Evolutionary conservation across 2,329 filamentous ascomycete species (phyloP).

Genomic region (Phialophora chinensis): DNA sequence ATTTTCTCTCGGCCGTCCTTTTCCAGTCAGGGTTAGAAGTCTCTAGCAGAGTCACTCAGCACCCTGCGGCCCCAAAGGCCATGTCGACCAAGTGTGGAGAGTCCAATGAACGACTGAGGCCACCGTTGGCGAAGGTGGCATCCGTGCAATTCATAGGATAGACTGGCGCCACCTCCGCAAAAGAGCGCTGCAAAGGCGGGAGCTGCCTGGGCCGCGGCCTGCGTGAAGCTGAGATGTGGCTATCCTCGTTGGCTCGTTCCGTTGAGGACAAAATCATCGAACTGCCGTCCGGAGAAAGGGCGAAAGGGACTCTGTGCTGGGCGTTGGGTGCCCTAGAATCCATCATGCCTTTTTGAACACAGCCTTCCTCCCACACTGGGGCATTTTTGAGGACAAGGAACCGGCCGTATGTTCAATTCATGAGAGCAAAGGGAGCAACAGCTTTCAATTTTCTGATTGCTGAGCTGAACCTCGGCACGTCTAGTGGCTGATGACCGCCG

Average conservation of each 20-base stretch:
- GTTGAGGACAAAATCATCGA: slow-evolving; percentile 5
- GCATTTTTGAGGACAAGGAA: neutral
- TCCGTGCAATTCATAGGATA: slow-evolving; percentile 10
- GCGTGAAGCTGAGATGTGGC: slow-evolving; percentile 6
- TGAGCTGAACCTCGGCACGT: slow-evolving; percentile 16
- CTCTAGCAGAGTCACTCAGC: neutral
- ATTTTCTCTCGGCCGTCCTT: neutral
- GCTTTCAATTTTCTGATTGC: neutral
- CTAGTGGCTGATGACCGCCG: slow-evolving; percentile 13
- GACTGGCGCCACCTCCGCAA: slow-evolving; percentile 29
- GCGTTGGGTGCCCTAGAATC: neutral
- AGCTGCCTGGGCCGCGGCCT: slow-evolving; percentile 3
- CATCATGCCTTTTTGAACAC: neutral
- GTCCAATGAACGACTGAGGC: slow-evolving; percentile 7
- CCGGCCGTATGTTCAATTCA: neutral
- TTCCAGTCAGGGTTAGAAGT: neutral
- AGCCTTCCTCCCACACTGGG: neutral
- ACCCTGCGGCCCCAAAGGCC: neutral
- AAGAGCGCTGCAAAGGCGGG: slow-evolving; percentile 9
- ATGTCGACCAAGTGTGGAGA: slow-evolving; percentile 16
- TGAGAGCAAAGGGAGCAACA: neutral
- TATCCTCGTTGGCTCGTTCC: slow-evolving; percentile 11
- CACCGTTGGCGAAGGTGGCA: slow-evolving; percentile 1
- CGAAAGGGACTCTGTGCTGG: slow-evolving; percentile 1
- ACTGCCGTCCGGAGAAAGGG: slow-evolving; percentile 25